These are phyloP conservation scores for Grifola frondosa DNA, from an alignment of 1,284 basidiomycete species.

Conservation along the genomic window DNA sequence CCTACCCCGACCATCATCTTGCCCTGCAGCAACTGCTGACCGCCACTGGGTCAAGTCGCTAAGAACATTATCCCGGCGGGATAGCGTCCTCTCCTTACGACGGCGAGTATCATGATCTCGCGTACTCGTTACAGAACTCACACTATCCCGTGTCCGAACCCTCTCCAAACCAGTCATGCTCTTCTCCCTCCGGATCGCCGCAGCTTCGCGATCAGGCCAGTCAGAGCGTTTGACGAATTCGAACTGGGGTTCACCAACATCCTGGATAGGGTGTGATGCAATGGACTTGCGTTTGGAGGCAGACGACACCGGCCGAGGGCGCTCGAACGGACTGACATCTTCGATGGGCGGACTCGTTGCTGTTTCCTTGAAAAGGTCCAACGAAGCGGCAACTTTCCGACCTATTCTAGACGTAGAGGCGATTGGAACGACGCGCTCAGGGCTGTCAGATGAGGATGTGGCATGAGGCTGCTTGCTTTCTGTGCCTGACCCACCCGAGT, in stretches of 20 bases:
- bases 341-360: slow-evolving; percentile 44
- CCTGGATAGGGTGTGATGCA: slow-evolving; percentile 45
- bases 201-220: slow-evolving; percentile 75
- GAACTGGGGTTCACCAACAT: slow-evolving; percentile 65
- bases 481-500: slow-evolving; percentile 26
- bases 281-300: slow-evolving; percentile 39
- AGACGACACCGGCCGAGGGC: slow-evolving; percentile 28
- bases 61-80: slow-evolving; percentile 39
- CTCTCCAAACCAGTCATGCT: slow-evolving; percentile 59
- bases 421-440: slow-evolving; percentile 20
- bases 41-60: slow-evolving; percentile 51
- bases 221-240: slow-evolving; percentile 80
- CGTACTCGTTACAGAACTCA: slow-evolving; percentile 28
- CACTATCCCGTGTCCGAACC: slow-evolving; percentile 49
- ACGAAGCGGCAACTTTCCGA: slow-evolving; percentile 75
- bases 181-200: slow-evolving; percentile 63
- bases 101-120: slow-evolving; percentile 36
- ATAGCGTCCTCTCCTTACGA: slow-evolving; percentile 39
- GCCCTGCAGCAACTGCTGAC: slow-evolving; percentile 41
- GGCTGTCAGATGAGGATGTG: slow-evolving; percentile 34
- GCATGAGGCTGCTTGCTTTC: slow-evolving; percentile 25
- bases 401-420: slow-evolving; percentile 52
- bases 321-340: slow-evolving; percentile 33
- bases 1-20: slow-evolving; percentile 55
- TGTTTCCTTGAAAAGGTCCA: slow-evolving; percentile 79